Conservation (phyloP, 495 filamentous ascomycete genomes). For the Gamarada debralockiae region DNA sequence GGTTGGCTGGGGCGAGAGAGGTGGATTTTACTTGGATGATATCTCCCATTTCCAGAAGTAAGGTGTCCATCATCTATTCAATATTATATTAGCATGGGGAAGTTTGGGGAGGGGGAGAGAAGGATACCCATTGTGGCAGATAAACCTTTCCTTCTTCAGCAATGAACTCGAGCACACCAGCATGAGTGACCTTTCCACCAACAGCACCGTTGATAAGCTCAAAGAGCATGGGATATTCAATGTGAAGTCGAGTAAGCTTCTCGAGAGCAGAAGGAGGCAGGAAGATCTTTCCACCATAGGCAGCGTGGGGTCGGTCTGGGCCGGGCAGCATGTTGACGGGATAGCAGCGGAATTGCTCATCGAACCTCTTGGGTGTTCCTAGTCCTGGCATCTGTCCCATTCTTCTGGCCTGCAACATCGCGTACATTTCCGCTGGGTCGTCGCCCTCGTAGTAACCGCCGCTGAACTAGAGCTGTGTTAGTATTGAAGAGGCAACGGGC, state of each 20-base stretch:
- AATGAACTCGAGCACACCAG: slow-evolving; percentile 94
- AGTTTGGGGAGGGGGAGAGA: no score
- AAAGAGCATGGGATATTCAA: slow-evolving; percentile 96
- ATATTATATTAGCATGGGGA: neutral
- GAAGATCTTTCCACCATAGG: slow-evolving; percentile 96
- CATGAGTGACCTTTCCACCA: slow-evolving; percentile 72
- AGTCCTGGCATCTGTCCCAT: neutral
- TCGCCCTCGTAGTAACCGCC: slow-evolving; percentile 52
- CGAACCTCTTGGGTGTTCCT: slow-evolving; percentile 58
- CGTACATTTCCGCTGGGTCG: slow-evolving; percentile 49
- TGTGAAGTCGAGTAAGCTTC: slow-evolving; percentile 92
- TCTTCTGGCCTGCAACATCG: slow-evolving; percentile 29
- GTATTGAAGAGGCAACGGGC: neutral
- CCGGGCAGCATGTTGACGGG: slow-evolving; percentile 93
- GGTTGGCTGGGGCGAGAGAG: slow-evolving; percentile 78
- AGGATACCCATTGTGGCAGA: slow-evolving; percentile 85
- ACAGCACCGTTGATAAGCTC: slow-evolving; percentile 83
- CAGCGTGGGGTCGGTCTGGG: slow-evolving; percentile 81
- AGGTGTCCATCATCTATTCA: slow-evolving; percentile 84
- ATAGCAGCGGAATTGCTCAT: slow-evolving; percentile 97
- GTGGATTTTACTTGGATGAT: slow-evolving; percentile 93
- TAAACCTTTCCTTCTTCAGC: slow-evolving; percentile 97
- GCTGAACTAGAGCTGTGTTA: slow-evolving; percentile 24
- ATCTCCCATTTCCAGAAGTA: slow-evolving; percentile 84
- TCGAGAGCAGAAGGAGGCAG: slow-evolving; percentile 92